Conservation (phyloP, 495 filamentous ascomycete genomes). For the Tuber magnatum region DNA sequence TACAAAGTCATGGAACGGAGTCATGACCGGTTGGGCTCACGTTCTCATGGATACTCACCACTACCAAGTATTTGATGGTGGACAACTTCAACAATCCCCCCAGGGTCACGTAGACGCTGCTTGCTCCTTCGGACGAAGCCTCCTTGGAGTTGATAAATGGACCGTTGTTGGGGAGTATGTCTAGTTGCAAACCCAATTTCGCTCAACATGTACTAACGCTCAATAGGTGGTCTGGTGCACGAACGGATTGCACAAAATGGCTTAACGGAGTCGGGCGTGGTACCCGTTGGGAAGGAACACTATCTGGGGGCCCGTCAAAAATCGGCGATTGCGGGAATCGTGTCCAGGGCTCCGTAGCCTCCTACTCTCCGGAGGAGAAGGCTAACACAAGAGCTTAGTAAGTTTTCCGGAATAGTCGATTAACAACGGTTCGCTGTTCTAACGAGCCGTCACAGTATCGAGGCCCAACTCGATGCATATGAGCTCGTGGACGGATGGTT, state of each 20-base stretch:
- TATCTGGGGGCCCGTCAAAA: slow-evolving; percentile 41
- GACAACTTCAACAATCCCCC: slow-evolving; percentile 49
- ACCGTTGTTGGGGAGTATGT: slow-evolving; percentile 60
- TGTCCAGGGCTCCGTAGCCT: slow-evolving; percentile 21
- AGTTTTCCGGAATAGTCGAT: not conserved
- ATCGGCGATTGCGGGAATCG: slow-evolving; percentile 52
- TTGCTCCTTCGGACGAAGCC: slow-evolving; percentile 48
- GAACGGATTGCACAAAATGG: slow-evolving; percentile 69
- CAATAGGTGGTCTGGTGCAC: slow-evolving; percentile 50
- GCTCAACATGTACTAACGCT: not conserved
- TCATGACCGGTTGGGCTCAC: slow-evolving; percentile 55
- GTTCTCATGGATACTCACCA: slow-evolving; percentile 64
- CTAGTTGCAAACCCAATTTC: not conserved
- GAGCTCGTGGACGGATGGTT: slow-evolving; percentile 65
- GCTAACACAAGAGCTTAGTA: slow-evolving; percentile 33
- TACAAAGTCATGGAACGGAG: slow-evolving; percentile 63
- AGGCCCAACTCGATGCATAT: slow-evolving; percentile 67
- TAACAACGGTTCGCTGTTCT: not conserved
- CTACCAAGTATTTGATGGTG: slow-evolving; percentile 61
- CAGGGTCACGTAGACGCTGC: slow-evolving; percentile 49
- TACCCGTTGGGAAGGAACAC: slow-evolving; percentile 63
- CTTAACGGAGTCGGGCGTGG: slow-evolving; percentile 64
- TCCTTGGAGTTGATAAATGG: slow-evolving; percentile 59
- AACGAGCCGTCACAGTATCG: slow-evolving; percentile 45
- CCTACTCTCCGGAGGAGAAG: slow-evolving; percentile 28